Evolutionary conservation across 1,284 basidiomycete species (phyloP), one percentile per base, ranked within the genome.

Genomic region (Cryptococcus depauperatus): DNA sequence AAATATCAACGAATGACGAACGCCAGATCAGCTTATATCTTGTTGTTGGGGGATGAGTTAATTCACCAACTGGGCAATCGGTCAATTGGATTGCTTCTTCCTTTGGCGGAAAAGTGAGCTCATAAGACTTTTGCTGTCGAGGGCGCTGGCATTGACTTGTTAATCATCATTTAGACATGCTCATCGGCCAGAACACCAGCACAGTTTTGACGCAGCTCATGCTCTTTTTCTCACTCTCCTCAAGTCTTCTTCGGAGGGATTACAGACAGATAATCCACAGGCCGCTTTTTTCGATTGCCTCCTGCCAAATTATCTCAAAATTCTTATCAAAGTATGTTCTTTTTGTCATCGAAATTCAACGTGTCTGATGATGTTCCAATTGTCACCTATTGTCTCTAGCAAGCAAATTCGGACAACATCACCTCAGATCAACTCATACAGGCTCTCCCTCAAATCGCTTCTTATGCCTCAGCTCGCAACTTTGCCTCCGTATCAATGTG

Each of bases 191-290:
- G 39, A 47, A 19, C 50, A 58, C 40, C 43, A 45, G 29, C 19
- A 54, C 1, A 57, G 51, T 37, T 68, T 66, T 40, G 58, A 66
- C 33, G 58, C 62, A 23, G 57, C 66, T 11, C 58, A 62, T 45
- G 55, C 59, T 0, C 56, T 63, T 38, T 30, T 64, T 3, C 44
- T 64, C 1, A 51, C 58, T 1, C 39, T 62, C 0, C 39, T 65
- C 1, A 46, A 52, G 4, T 46, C 54, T 0, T 48, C 57, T 6
- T 47, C 57, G 1, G 38, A 37, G 1, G 43, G 40, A 10, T 41
- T 54, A 10, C 39, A 47, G 7, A 34, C 16, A 3, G 38, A 46
- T 13, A 18, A 25, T 4, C 46, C 46, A 7, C 57, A 62, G 41
- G 25, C n/a, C 0, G 41, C 40, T 2, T 58, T 68, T 25, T 51